Base-by-base conservation (phyloP, 2,329 filamentous ascomycete genomes). In the Arthrinium puccinioides region DNA sequence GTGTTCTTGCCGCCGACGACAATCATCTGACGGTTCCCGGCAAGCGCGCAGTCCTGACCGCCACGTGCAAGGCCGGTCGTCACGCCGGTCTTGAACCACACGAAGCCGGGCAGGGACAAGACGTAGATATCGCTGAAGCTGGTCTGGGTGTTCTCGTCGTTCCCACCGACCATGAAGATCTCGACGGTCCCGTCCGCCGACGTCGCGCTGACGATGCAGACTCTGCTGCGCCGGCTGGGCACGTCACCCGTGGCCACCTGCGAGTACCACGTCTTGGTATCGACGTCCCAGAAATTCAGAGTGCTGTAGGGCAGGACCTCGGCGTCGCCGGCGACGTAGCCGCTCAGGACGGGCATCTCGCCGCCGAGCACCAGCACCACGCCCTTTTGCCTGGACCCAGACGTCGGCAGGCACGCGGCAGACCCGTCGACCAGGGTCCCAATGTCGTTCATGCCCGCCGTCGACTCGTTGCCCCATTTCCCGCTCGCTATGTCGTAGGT, bases 31-130 rank as follows among this genome's bases (percentile, higher is more conserved):
- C 35, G 39, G 13, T 27, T 37, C 8, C 18, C 8, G 4, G 27
- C 14, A 2, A 41, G n/a, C 11, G 30, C 20, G 24, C 39, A 41
- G 9, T 27, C 26, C n/a, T 41, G 34, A 9, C 21, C n/a, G 14
- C 19, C 21, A n/a, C 39, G 39, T n/a, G 33, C 19, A 13, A 14
- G 14, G 5, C 21, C 33, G 9, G 18, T 24, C 21, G 15, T 27
- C 21, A 33, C 8, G 20, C 26, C 16, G 9, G 29, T 16, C 30
- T 41, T 41, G 34, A 41, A 30, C 39, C 39, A 41, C n/a, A 41
- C 39, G 35, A 41, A 41, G 18, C 34, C 39, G 8, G 39, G 39
- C n/a, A 41, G 7, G 11, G 39, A 41, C 9, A 41, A 20, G 9
- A 41, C 39, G 29, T 41, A 41, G 20, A 41, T 23, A 16, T 37